Percentiles rank a stretch among this genome's conserved stretches.
phyloP scores from a whole-genome alignment of 2,329 filamentous ascomycete genomes.

The Septoria linicola region DNA sequence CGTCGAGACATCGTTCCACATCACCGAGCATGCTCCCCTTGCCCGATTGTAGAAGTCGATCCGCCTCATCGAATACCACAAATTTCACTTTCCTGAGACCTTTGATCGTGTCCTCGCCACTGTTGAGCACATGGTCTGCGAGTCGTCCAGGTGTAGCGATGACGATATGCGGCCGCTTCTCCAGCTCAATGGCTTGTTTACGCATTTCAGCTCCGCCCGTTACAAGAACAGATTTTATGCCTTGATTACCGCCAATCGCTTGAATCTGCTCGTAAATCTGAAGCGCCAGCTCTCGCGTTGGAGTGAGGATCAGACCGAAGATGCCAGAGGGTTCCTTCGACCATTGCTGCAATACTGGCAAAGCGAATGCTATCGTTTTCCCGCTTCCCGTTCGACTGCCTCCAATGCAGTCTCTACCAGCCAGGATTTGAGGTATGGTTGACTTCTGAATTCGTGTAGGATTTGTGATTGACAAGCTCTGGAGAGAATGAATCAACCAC shows the following conservation, averaged over 20 bases:
- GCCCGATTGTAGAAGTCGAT: conserved; percentile 74
- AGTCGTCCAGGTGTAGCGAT: conserved; percentile 92
- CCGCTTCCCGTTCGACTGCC: conserved; percentile 93
- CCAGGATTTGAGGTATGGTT: conserved; percentile 89
- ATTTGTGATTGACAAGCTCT: conserved; percentile 74
- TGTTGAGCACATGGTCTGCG: conserved; percentile 88
- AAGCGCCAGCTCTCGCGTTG: conserved; percentile 85
- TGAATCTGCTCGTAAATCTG: conserved; percentile 97
- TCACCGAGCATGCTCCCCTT: conserved; percentile 91
- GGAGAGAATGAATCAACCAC: conserved; percentile 83
- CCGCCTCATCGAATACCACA: conserved; percentile 93
- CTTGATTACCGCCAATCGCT: conserved; percentile 84
- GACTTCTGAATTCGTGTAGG: conserved; percentile 91
- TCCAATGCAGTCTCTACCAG: conserved; percentile 90
- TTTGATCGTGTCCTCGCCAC: conserved; percentile 84
- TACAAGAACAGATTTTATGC: conserved; percentile 82
- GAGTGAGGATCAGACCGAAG: conserved; percentile 84
- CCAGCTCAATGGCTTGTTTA: conserved; percentile 79
- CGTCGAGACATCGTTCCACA: conserved; percentile 80
- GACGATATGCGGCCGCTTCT: conserved; percentile 80
- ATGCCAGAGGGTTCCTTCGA: conserved; percentile 88
- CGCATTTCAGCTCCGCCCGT: conserved; percentile 94
- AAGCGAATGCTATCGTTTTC: conserved; percentile 94
- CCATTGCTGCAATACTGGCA: conserved; percentile 92
- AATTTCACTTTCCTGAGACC: conserved; percentile 76